A percentile compares a stretch with the other conserved stretches of the same genome.
These are phyloP conservation scores for Hygrophila difformis DNA, from an alignment of 257 asterid species.

Conservation along the genomic window DNA sequence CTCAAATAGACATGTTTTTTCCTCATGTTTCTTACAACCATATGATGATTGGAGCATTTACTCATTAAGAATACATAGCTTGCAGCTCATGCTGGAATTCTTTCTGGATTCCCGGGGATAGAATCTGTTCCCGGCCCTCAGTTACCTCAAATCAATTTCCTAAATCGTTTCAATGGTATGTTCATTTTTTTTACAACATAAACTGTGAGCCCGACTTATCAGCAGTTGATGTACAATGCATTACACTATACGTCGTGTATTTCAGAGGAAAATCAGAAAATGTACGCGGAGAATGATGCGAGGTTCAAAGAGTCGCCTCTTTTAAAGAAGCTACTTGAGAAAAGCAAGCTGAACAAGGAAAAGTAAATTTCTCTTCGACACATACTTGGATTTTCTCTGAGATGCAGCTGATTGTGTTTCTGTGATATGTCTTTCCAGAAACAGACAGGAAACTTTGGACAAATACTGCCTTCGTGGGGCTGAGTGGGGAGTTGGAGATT, in stretches of 20 bases:
- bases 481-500: conserved; percentile 98
- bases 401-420: conserved; percentile 1
- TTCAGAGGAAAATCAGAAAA: conserved; percentile 86
- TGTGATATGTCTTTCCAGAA: conserved; percentile 33
- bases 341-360: conserved; percentile 57
- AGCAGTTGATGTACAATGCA: no score
- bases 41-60: conserved; percentile 19
- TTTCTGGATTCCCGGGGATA: conserved; percentile 71
- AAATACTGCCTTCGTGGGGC: conserved; percentile 92
- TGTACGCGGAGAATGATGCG: conserved; percentile 74
- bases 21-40: conserved; percentile 12
- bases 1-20: background rate
- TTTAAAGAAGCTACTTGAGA: conserved; percentile 80
- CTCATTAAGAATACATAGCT: conserved; percentile 18
- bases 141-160: conserved; percentile 71
- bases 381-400: conserved; percentile 2
- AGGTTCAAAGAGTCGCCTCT: conserved; percentile 83
- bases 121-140: conserved; percentile 95
- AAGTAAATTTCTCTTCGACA: conserved; percentile 37
- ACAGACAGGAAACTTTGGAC: conserved; percentile 48
- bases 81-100: conserved; percentile 91
- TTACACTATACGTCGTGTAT: conserved; percentile 5
- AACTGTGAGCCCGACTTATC: no score
- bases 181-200: no score
- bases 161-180: conserved; percentile 71